A percentile compares a stretch with the other conserved stretches of the same genome.
These are phyloP conservation scores for Lactarius quietus DNA, from an alignment of 768 basidiomycete genomes.

Conservation along the genomic window DNA sequence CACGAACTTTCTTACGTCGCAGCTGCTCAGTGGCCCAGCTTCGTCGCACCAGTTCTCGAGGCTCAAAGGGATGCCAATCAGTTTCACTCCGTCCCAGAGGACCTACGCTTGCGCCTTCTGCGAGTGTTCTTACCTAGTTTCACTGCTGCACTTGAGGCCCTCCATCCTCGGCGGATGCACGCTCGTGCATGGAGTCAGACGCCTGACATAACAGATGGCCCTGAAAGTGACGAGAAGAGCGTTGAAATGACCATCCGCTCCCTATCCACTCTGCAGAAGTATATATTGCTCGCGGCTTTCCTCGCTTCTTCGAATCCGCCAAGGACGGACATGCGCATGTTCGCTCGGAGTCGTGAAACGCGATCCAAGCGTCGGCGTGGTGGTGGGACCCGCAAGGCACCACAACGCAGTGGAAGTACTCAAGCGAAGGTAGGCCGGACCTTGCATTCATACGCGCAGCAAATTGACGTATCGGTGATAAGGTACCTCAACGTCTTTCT, in stretches of 20 bases:
- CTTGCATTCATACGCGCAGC: background rate
- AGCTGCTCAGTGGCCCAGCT: slow-evolving; percentile 78
- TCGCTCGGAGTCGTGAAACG: slow-evolving; percentile 69
- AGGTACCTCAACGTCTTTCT: slow-evolving; percentile 74
- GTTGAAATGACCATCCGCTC: slow-evolving; percentile 32
- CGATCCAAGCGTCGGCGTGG: slow-evolving; percentile 48
- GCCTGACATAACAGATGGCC: slow-evolving; percentile 40
- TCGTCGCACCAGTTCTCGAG: slow-evolving; percentile 63
- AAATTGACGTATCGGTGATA: background rate
- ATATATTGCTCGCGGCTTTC: slow-evolving; percentile 71
- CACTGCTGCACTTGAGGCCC: slow-evolving; percentile 55
- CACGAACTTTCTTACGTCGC: slow-evolving; percentile 72
- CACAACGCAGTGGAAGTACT: slow-evolving; percentile 25
- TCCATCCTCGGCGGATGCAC: slow-evolving; percentile 66
- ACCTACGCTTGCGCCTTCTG: slow-evolving; percentile 62
- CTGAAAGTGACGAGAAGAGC: background rate
- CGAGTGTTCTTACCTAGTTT: slow-evolving; percentile 62
- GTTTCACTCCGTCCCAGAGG: slow-evolving; percentile 27
- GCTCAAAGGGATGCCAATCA: slow-evolving; percentile 31
- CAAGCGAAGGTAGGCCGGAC: slow-evolving; percentile 30
- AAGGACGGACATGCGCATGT: slow-evolving; percentile 77
- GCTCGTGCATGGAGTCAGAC: slow-evolving; percentile 57
- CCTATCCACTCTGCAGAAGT: slow-evolving; percentile 68
- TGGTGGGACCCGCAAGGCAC: slow-evolving; percentile 33
- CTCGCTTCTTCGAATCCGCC: slow-evolving; percentile 83